Evolutionary conservation across 371 early-diverging fungal genomes (phyloP).

Genomic region (Mucor circinelloides): DNA sequence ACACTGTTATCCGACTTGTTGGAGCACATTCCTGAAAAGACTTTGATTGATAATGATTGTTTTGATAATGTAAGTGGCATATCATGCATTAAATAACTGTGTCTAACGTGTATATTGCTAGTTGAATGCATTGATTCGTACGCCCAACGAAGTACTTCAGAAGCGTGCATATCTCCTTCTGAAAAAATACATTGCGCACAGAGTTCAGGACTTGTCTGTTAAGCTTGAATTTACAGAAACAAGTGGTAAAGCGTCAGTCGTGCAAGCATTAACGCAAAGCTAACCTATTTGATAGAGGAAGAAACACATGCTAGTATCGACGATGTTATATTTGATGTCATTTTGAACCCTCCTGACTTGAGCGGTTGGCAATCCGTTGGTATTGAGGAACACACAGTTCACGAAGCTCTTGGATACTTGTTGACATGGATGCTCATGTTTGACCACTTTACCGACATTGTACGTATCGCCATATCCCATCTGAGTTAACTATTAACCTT

Average conservation of each 20-base stretch:
- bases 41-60: constrained; percentile 24
- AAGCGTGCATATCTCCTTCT: constrained; percentile 50
- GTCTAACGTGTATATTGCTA: neutral
- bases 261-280: neutral
- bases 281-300: constrained; percentile 16
- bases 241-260: constrained; percentile 18
- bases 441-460: constrained; percentile 81
- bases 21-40: constrained; percentile 33
- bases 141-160: constrained; percentile 42
- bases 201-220: constrained; percentile 50
- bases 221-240: constrained; percentile 49
- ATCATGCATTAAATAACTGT: neutral
- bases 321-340: constrained; percentile 14
- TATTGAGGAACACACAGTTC: constrained; percentile 17
- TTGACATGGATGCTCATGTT: constrained; percentile 75
- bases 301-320: constrained; percentile 26
- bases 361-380: constrained; percentile 13
- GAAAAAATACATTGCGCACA: constrained; percentile 39
- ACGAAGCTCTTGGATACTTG: constrained; percentile 65
- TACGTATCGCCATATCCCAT: constrained; percentile 38
- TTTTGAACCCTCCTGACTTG: constrained; percentile 35
- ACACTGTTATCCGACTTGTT: constrained; percentile 33
- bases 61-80: constrained; percentile 26
- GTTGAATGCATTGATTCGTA: constrained; percentile 23
- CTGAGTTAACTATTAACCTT: neutral